Evolutionary conservation across 805 yeast genomes (phyloP), one percentile per base, ranked within the genome.

Genomic region (Ogataea allantospora): DNA sequence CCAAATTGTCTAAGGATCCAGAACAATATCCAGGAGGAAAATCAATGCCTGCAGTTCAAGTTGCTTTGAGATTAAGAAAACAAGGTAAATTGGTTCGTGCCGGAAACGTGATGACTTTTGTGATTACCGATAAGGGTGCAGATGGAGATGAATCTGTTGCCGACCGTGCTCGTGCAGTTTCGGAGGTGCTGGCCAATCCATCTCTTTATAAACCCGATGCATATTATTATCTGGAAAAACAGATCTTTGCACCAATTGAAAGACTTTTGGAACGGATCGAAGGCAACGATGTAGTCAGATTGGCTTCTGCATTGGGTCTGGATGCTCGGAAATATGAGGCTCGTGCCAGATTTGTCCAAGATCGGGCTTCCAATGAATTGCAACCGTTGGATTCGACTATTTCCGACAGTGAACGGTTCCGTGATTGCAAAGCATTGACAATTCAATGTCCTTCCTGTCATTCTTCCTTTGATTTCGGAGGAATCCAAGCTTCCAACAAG

Each of bases 1-100:
- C 93, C n/a, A 80, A 77, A 53, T 69, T 93, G 29, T 84, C 96
- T 2, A 93, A 91, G 56, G 96, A 88, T 51, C 97, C 98, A 4
- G 68, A 67, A 20, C 80, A 79, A 34, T 93, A 93, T 58, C 88
- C 91, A 2, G 89, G 84, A 16, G 84, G 84, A 47, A 74, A 77
- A 29, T 78, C 83, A 79, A 93, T 96, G 40, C 88, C 87, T 18
- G 67, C 74, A 4, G 96, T 93, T 11, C 93, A 83, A 57, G 96
- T 88, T 24, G 99, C 98, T 0, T 66, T 87, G 43, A 73, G 93
- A 50, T 70, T 87, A 62, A 68, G 85, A 48, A 75, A 73, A n/a
- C 81, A 79, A 43, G 97, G 98, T 23, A 89, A 88, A 53, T 81
- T 84, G 24, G 76, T 93, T 34, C 81, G 80, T 47, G 95, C 95